Conservation (phyloP, 305 asterid genomes). For the Withania somnifera region DNA sequence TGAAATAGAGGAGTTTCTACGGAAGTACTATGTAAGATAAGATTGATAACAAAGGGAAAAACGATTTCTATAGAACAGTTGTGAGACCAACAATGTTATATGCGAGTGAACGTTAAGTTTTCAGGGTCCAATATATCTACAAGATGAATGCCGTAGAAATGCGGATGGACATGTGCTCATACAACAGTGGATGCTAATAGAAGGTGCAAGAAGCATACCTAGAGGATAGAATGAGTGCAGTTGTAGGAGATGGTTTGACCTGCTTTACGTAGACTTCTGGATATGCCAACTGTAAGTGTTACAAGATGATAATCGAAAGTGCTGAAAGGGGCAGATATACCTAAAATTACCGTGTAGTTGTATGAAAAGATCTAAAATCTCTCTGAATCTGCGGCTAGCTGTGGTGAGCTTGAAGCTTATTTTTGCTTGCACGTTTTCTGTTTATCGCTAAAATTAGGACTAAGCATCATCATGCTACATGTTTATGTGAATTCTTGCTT, state of each 20-base stretch:
- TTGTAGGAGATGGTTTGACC: neutral
- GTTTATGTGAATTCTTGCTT: neutral
- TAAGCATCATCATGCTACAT: neutral
- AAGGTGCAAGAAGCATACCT: neutral
- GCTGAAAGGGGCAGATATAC: neutral
- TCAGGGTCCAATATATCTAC: neutral
- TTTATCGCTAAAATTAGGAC: neutral
- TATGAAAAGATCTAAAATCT: neutral
- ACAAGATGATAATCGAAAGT: neutral
- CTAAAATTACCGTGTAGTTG: neutral
- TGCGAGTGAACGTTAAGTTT: neutral
- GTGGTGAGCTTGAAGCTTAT: slow-evolving; percentile 48
- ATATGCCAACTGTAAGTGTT: neutral
- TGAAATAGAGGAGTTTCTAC: neutral
- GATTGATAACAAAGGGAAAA: neutral
- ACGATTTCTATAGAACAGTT: neutral
- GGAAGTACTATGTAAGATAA: neutral
- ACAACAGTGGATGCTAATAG: neutral
- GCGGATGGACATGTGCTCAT: neutral
- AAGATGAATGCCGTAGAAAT: neutral
- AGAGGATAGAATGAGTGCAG: neutral
- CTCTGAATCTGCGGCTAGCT: slow-evolving; percentile 30
- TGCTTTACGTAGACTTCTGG: neutral
- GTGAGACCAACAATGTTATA: neutral
- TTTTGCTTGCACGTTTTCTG: neutral